These are phyloP conservation scores for Phytophthora crassamura DNA, from an alignment of 352 stramenopile genomes.

Conservation along the genomic window DNA sequence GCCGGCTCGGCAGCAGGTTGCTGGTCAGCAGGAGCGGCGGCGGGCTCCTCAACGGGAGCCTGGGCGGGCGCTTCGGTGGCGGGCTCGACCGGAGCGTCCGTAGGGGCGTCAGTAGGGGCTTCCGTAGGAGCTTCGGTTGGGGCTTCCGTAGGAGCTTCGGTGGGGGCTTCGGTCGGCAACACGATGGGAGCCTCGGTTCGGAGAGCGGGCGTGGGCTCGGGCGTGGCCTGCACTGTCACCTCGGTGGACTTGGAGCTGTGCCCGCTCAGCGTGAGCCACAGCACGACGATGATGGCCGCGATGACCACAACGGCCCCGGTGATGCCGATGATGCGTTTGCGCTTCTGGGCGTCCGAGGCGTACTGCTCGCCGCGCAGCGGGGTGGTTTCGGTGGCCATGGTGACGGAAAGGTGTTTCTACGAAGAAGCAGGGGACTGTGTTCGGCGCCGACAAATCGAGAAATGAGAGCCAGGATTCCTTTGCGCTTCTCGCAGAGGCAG, in stretches of 20 bases:
- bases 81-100: too few relatives aligned
- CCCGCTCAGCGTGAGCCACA: slow-evolving; percentile 42
- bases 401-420: slow-evolving; percentile 7
- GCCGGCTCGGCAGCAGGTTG: slow-evolving; percentile 5
- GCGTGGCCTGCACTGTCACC: slow-evolving; percentile 25
- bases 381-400: slow-evolving; percentile 39
- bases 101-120: slow-evolving; percentile 25
- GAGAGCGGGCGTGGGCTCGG: slow-evolving; percentile 29
- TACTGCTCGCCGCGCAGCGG: slow-evolving; percentile 36
- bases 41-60: neutral
- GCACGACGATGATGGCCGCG: slow-evolving; percentile 33
- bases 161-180: too few relatives aligned
- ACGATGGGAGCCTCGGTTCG: slow-evolving; percentile 25
- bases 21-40: slow-evolving; percentile 11
- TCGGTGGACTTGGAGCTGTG: slow-evolving; percentile 37
- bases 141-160: too few relatives aligned
- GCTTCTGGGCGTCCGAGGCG: slow-evolving; percentile 38
- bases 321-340: slow-evolving; percentile 42
- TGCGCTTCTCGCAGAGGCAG: too few relatives aligned
- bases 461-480: slow-evolving; percentile 15
- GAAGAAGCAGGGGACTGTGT: slow-evolving; percentile 2
- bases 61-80: slow-evolving; percentile 7
- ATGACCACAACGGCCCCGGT: slow-evolving; percentile 41
- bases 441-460: slow-evolving; percentile 22
- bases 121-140: slow-evolving; percentile 8